Evolutionary conservation across 805 yeast genomes (phyloP).

Genomic region (Kluyveromyces nonfermentans): DNA sequence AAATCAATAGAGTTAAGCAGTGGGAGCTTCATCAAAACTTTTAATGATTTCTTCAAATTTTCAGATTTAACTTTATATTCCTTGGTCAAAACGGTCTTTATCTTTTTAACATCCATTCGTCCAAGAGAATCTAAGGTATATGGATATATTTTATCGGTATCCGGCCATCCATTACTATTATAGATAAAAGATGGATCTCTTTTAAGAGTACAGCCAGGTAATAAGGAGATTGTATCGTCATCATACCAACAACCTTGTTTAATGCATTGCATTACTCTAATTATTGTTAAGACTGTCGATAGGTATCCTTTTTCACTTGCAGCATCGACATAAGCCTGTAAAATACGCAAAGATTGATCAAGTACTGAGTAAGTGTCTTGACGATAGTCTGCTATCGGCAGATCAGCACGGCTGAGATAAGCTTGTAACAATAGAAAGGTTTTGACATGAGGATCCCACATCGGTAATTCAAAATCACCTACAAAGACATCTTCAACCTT

Average conservation of each 20-base stretch:
- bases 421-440: conserved; percentile 77
- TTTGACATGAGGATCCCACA: conserved; percentile 81
- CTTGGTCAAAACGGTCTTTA: conserved; percentile 6
- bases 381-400: conserved; percentile 90
- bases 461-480: conserved; percentile 45
- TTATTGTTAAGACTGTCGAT: conserved; percentile 48
- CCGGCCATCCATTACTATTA: conserved; percentile 15
- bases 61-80: conserved; percentile 35
- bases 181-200: conserved; percentile 17
- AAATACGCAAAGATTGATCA: conserved; percentile 88
- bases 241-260: conserved; percentile 87
- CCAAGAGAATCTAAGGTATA: conserved; percentile 37
- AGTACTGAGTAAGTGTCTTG: conserved; percentile 90
- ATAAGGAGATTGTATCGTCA: conserved; percentile 50
- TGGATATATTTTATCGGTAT: conserved; percentile 1
- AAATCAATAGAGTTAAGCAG: conserved; percentile 36
- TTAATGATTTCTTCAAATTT: conserved; percentile 39
- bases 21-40: conserved; percentile 52
- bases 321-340: conserved; percentile 88
- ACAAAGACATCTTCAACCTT: conserved; percentile 52
- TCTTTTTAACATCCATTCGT: conserved; percentile 15
- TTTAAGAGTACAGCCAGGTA: conserved; percentile 33
- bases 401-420: conserved; percentile 66
- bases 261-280: conserved; percentile 71
- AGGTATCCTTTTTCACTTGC: conserved; percentile 76